These are phyloP conservation scores for Geosmithia putterillii DNA, from an alignment of 2,329 filamentous ascomycete genomes.

Conservation along the genomic window DNA sequence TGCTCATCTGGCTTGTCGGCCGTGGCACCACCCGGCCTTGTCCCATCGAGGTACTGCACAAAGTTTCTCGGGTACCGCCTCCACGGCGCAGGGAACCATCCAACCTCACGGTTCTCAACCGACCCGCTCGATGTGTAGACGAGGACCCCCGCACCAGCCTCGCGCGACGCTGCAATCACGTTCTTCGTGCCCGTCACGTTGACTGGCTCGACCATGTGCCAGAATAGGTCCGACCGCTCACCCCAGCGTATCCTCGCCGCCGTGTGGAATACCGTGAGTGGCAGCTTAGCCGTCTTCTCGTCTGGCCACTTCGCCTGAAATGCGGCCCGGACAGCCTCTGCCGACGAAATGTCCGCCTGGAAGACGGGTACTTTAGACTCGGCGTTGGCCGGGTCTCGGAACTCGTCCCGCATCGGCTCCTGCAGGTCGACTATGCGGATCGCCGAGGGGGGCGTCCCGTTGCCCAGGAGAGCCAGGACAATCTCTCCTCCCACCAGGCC, in stretches of 20 bases:
- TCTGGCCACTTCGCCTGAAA: conserved; percentile 34
- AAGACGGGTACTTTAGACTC: conserved; percentile 26
- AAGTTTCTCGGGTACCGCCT: conserved; percentile 20
- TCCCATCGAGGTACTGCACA: conserved; percentile 25
- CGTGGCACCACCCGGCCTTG: conserved; percentile 28
- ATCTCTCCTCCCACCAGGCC: conserved; percentile 40
- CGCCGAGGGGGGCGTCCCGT: conserved; percentile 34
- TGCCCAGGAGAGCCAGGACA: conserved; percentile 37
- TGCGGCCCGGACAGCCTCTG: conserved; percentile 25
- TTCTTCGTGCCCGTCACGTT: conserved; percentile 38
- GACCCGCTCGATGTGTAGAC: conserved; percentile 38
- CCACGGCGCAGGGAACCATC: conserved; percentile 17
- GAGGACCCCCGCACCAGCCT: conserved; percentile 33
- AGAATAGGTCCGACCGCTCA: conserved; percentile 31
- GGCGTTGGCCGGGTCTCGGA: conserved; percentile 16
- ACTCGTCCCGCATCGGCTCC: conserved; percentile 26
- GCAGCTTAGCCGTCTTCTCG: conserved; percentile 21
- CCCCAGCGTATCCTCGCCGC: conserved; percentile 39
- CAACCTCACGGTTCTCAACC: conserved; percentile 24
- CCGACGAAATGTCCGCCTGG: conserved; percentile 36
- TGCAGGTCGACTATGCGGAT: conserved; percentile 43
- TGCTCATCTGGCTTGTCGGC: conserved; percentile 23
- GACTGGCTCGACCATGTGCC: conserved; percentile 30
- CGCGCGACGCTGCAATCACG: conserved; percentile 31
- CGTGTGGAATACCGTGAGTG: conserved; percentile 45